Conservation (phyloP, 1,139 yeast species). For the Entelexis sorbosivorans region DNA sequence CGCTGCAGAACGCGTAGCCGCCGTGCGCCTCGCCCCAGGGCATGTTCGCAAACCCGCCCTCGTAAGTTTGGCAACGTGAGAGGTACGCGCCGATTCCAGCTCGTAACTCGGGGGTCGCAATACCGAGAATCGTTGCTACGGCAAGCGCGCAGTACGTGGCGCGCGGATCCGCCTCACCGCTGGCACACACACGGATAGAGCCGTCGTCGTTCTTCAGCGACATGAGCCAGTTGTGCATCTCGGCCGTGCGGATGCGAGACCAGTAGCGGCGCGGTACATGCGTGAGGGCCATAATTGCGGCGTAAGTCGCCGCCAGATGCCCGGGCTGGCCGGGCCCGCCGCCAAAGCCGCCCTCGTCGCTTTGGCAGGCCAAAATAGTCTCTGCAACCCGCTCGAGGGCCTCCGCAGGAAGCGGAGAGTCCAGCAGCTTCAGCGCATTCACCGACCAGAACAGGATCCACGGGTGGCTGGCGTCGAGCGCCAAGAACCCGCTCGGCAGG, state of each 20-base stretch:
- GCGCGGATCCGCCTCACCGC: constrained; percentile 80
- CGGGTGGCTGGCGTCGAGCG: constrained; percentile 76
- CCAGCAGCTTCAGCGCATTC: constrained; percentile 43
- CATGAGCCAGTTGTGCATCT: constrained; percentile 54
- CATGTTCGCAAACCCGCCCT: constrained; percentile 86
- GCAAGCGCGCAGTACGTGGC: constrained; percentile 78
- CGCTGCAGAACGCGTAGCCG: constrained; percentile 86
- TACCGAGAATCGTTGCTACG: constrained; percentile 55
- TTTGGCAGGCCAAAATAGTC: constrained; percentile 30
- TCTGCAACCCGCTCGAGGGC: constrained; percentile 25
- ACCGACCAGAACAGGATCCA: constrained; percentile 85
- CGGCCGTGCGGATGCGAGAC: constrained; percentile 37
- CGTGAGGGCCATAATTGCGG: constrained; percentile 56
- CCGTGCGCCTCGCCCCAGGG: constrained; percentile 91
- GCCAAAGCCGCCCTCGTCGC: constrained; percentile 46
- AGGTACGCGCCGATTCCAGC: constrained; percentile 51
- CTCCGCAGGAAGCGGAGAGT: constrained; percentile 24
- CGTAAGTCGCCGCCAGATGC: constrained; percentile 79
- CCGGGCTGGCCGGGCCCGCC: constrained; percentile 77
- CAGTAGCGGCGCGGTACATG: constrained; percentile 39
- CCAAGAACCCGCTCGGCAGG: constrained; percentile 41
- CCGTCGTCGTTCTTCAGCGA: constrained; percentile 59
- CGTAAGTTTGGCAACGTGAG: constrained; percentile 70
- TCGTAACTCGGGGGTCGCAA: constrained; percentile 49
- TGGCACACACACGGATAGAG: constrained; percentile 56